Base-by-base conservation (phyloP, 2,329 filamentous ascomycete genomes). In the Fusarium papillatum region DNA sequence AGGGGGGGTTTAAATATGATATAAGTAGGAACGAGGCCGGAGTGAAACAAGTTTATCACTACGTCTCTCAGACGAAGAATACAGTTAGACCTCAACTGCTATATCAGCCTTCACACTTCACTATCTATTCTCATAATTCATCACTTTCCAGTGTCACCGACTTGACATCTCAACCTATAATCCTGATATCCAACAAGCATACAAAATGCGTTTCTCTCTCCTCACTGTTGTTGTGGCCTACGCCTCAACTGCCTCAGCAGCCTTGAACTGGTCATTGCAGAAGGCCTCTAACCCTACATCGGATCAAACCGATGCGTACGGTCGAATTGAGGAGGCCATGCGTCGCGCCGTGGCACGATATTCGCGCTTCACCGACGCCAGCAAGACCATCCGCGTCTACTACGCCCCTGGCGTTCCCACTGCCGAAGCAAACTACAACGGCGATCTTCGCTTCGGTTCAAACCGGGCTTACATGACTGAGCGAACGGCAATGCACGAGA, bases 401-500 rank as follows among this genome's bases (percentile, higher is more conserved):
- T 88, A 88, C 78, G 77, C 81, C 11, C 85, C 86, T 9, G 81
- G 85, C 24, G 86, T 88, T 14, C 81, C 83, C 11, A 88, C 86
- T 0, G 87, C 87, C 29, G 87, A 88, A 73, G 87, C 83, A 11
- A 86, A 79, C 82, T 86, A 83, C 79, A 86, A 84, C 76, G 86
- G 86, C 48, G 84, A 86, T 77, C 80, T 88, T n/a, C 84, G 86
- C 17, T 88, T 88, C 78, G 86, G 86, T 7, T 80, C 82, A 16
- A 82, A 87, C 81, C 78, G 86, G 11, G 72, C 83, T 0, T 88
- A 86, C 81, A 88, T 88, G 87, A 87, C 78, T 60, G 85, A 88
- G 78, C 86, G 87, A 17, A 87, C 86, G 5, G 86, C 87, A 7
- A 81, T 88, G 76, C 87, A 88, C 75, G 87, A 88, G 80, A 87